phyloP scores from a whole-genome alignment of 2,329 filamentous ascomycete species.

The Fusarium sp. region DNA sequence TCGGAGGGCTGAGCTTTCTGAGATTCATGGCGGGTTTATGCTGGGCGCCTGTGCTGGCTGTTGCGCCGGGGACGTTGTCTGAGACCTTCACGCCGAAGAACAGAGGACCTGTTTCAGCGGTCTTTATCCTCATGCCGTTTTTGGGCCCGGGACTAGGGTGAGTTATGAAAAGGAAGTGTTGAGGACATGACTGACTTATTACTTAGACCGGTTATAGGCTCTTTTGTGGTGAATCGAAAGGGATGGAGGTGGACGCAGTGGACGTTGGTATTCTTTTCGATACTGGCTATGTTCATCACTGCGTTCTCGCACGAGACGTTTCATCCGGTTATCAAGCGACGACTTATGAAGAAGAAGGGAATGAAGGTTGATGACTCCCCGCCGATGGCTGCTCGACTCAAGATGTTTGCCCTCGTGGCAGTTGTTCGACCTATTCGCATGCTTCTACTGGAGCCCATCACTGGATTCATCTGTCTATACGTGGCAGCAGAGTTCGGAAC shows the following conservation, averaged over 20 bases:
- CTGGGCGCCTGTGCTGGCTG: constrained; percentile 58
- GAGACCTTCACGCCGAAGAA: constrained; percentile 57
- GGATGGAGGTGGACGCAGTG: constrained; percentile 65
- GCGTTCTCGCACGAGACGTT: constrained; percentile 64
- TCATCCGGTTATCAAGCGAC: constrained; percentile 58
- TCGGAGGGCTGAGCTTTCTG: constrained; percentile 61
- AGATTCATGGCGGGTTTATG: constrained; percentile 66
- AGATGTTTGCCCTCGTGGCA: constrained; percentile 52
- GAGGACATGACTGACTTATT: background rate
- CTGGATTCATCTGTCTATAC: constrained; percentile 63
- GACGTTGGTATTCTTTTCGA: constrained; percentile 58
- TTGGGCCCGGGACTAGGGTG: constrained; percentile 62
- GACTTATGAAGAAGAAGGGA: constrained; percentile 49
- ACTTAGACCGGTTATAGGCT: constrained; percentile 56
- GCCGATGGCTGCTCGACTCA: constrained; percentile 39
- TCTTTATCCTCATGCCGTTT: constrained; percentile 62
- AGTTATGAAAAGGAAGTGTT: constrained; percentile 11
- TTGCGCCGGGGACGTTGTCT: constrained; percentile 59
- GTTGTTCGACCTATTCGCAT: constrained; percentile 64
- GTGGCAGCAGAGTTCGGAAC: constrained; percentile 61
- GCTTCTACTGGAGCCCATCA: constrained; percentile 70
- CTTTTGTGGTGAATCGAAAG: constrained; percentile 56
- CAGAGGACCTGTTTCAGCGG: constrained; percentile 53
- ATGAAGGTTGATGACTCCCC: constrained; percentile 37
- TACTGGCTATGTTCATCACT: constrained; percentile 48